Percentiles rank a stretch among this genome's conserved stretches.
phyloP scores from a whole-genome alignment of 108 stramenopile genomes.

The Thalassiosira profunda region DNA sequence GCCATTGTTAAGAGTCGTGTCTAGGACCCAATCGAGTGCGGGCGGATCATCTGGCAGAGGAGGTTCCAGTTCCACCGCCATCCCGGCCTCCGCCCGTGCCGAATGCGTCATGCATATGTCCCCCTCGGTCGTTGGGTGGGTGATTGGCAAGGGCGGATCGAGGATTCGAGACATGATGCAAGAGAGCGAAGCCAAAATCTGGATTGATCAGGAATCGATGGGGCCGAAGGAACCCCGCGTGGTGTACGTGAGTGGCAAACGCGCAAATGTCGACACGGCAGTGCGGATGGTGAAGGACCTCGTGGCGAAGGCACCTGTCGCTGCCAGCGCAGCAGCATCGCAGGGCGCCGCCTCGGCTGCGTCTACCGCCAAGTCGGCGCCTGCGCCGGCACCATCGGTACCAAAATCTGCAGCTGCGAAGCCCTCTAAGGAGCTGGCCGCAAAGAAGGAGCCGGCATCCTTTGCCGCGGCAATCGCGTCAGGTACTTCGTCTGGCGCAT shows the following conservation, averaged over 20 bases:
- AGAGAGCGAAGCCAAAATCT: conserved; percentile 88
- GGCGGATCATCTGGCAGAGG: conserved; percentile 15
- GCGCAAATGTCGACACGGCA: conserved; percentile 72
- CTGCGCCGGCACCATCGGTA: conserved; percentile 10
- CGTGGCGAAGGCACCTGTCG: conserved; percentile 74
- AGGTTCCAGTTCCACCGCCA: conserved; percentile 19
- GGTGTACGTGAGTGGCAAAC: conserved; percentile 89
- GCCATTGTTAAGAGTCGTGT: conserved; percentile 48
- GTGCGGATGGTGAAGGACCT: conserved; percentile 81
- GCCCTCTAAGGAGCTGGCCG: conserved; percentile 5
- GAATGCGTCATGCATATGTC: conserved; percentile 79
- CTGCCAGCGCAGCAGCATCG: conserved; percentile 35
- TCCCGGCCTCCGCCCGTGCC: conserved; percentile 39
- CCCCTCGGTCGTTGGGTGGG: conserved; percentile 86
- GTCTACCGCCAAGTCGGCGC: neutral
- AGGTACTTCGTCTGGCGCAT: conserved; percentile 12
- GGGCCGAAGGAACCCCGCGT: conserved; percentile 71
- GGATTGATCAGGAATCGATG: conserved; percentile 94
- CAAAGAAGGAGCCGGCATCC: conserved; percentile 24
- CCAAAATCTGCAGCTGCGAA: conserved; percentile 15
- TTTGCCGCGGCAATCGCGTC: conserved; percentile 42
- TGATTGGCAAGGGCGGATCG: conserved; percentile 91
- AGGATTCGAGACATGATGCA: conserved; percentile 93
- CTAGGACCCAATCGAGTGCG: conserved; percentile 34
- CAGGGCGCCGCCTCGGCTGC: conserved; percentile 15